Evolutionary conservation across 257 asterid species (phyloP).

Genomic region (Sherardia arvensis): DNA sequence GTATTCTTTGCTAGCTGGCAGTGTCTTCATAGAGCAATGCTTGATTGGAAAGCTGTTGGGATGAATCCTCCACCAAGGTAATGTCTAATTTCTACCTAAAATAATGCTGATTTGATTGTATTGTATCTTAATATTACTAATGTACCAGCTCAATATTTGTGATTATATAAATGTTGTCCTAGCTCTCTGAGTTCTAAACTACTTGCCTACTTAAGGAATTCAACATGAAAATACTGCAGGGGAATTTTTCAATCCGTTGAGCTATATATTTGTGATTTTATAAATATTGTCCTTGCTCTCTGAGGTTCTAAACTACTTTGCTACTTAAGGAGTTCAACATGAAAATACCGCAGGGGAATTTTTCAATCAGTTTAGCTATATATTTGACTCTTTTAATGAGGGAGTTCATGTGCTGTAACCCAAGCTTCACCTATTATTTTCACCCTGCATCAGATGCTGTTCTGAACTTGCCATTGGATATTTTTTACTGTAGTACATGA

Average conservation of each 20-base stretch:
- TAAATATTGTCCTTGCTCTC: background rate
- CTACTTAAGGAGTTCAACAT: no score
- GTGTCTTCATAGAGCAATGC: slow-evolving; percentile 52
- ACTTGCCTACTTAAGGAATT: background rate
- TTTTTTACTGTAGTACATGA: background rate
- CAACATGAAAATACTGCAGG: background rate
- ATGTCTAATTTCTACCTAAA: background rate
- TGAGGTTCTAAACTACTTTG: background rate
- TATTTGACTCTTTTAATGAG: background rate
- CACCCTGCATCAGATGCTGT: background rate
- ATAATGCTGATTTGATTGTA: background rate
- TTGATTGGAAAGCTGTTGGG: slow-evolving; percentile 89
- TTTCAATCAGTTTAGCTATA: background rate
- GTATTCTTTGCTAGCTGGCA: slow-evolving; percentile 88
- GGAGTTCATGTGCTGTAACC: background rate
- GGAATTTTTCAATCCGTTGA: no score
- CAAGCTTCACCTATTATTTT: background rate
- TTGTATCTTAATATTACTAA: background rate
- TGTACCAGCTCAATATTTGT: background rate
- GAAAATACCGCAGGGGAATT: background rate
- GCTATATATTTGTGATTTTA: background rate
- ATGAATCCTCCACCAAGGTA: slow-evolving; percentile 90
- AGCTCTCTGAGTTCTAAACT: background rate
- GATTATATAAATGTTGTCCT: background rate
- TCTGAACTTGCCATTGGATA: background rate